These are phyloP conservation scores for Collariella sp. DNA, from an alignment of 495 filamentous ascomycete genomes.

Conservation along the genomic window DNA sequence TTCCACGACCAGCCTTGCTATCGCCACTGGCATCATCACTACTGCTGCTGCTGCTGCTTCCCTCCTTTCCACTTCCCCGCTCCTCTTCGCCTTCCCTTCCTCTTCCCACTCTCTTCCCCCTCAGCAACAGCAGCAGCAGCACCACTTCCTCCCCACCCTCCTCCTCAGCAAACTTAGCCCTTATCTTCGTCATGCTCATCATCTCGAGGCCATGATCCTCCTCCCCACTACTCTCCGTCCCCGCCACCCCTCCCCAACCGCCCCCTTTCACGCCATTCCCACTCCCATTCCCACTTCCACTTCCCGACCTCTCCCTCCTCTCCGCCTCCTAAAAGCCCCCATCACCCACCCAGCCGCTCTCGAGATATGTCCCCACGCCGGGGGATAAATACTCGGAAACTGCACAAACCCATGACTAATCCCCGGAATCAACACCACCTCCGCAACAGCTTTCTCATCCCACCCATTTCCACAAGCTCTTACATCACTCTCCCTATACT, in stretches of 20 bases:
- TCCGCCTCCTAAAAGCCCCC: slow-evolving; percentile 52
- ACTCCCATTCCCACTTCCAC: slow-evolving; percentile 16
- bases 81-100: neutral
- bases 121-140: neutral
- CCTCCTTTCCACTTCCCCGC: neutral
- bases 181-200: slow-evolving; percentile 50
- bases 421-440: slow-evolving; percentile 76
- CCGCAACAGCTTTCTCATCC: slow-evolving; percentile 66
- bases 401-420: slow-evolving; percentile 90
- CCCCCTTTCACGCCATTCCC: no score
- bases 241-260: no score
- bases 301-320: slow-evolving; percentile 20
- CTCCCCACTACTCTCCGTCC: neutral
- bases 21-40: neutral
- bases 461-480: slow-evolving; percentile 43
- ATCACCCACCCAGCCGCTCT: slow-evolving; percentile 70
- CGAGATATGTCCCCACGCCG: slow-evolving; percentile 73
- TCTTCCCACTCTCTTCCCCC: neutral
- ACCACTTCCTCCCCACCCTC: neutral
- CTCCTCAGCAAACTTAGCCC: slow-evolving; percentile 21
- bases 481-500: slow-evolving; percentile 26
- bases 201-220: slow-evolving; percentile 75
- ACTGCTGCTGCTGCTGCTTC: neutral
- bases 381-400: slow-evolving; percentile 77
- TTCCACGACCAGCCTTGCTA: neutral